phyloP scores from a whole-genome alignment of 345 rosid genomes.

The Cochlearia excelsa region DNA sequence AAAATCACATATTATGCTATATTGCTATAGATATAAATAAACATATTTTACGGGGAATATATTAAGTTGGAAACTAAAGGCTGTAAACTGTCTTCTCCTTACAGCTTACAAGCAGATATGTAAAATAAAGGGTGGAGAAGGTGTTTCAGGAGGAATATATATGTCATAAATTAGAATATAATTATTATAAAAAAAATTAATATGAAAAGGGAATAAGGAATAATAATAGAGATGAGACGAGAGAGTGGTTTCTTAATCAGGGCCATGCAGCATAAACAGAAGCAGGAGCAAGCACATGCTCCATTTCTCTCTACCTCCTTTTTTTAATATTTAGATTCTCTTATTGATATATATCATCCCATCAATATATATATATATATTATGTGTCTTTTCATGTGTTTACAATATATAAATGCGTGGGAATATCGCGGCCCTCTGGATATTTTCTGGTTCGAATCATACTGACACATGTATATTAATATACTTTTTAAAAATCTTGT shows the following conservation, averaged over 20 bases:
- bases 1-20: no score
- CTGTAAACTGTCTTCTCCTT: background rate
- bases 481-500: background rate
- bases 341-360: no score
- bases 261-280: constrained; percentile 35
- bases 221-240: constrained; percentile 22
- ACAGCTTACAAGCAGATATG: background rate
- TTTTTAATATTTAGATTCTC: no score
- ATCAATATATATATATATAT: no score
- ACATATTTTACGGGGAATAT: background rate
- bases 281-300: constrained; percentile 38
- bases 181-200: constrained; percentile 4
- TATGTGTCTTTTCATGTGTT: constrained; percentile 1
- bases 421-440: constrained; percentile 38
- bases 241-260: constrained; percentile 33
- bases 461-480: constrained; percentile 29
- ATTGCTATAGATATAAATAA: no score
- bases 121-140: constrained; percentile 17
- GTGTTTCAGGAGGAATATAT: constrained; percentile 10
- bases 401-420: constrained; percentile 33
- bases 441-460: constrained; percentile 33
- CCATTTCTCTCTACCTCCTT: constrained; percentile 25
- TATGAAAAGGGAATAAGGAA: constrained; percentile 29
- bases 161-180: background rate
- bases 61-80: background rate